Evolutionary conservation across 2,329 filamentous ascomycete genomes (phyloP), one percentile per base, ranked within the genome.

Genomic region (Juglanconis sp.): DNA sequence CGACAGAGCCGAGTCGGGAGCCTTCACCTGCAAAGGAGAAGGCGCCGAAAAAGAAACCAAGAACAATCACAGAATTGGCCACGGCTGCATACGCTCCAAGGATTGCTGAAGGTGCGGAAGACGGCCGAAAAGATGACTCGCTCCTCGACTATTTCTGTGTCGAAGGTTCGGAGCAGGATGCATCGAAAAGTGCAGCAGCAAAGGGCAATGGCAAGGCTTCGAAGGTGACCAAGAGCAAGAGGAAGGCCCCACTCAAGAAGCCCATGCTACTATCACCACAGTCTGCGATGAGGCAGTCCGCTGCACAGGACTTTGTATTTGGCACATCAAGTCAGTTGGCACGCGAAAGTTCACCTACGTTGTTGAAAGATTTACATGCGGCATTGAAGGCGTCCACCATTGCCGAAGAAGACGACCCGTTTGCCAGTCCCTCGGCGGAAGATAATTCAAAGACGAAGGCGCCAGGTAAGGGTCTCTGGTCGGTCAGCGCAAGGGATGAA

Each of bases 241-340:
- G 70, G 63, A 79, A 76, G 56, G 68, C 69, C 47, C 73, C 71
- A 9, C 68, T 70, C 0, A 68, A 66, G 1, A 75, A 77, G n/a
- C 77, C 79, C 24, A 76, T 83, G 17, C 71, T 96, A 2, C 76
- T 91, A 10, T 91, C 90, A 1, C 91, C 91, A 0, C 78, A 77
- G 52, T 83, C 88, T 31, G 92, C 91, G 1, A 73, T 88, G 48
- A 83, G 83, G 56, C 82, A 88, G 65, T 82, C 89, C 13, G 79
- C 83, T 3, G 78, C 82, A 1, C 92, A 95, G 70, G 86, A 92
- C 62, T 90, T 93, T 68, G 75, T 96, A 0, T 96, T 96, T 73
- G 92, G 91, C 1, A 95, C 91, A 0, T 93, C 89, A 1, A 96
- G 92, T 71, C 92, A 96, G 71, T 76, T 96, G 31, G 88, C 87